phyloP scores from a whole-genome alignment of 1,284 basidiomycete genomes.

The Caloboletus firmus region DNA sequence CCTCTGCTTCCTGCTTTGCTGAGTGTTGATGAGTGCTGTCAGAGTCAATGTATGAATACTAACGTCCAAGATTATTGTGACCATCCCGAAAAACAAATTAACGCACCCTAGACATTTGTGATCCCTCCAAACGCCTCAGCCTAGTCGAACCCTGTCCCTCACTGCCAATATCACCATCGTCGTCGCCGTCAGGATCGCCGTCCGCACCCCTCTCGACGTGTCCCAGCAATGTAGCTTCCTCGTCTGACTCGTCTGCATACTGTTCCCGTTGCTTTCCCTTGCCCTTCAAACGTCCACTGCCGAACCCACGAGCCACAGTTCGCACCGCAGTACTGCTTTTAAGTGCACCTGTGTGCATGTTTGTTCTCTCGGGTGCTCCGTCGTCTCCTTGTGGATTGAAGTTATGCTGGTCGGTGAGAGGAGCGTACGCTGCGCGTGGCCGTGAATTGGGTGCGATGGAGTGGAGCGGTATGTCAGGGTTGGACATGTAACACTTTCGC shows the following conservation, averaged over 20 bases:
- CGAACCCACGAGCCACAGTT: constrained; percentile 27
- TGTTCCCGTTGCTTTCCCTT: constrained; percentile 48
- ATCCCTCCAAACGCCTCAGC: constrained; percentile 28
- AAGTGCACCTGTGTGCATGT: constrained; percentile 37
- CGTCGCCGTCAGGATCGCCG: constrained; percentile 28
- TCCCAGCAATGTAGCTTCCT: constrained; percentile 51
- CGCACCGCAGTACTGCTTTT: constrained; percentile 40
- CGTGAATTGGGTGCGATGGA: constrained; percentile 51
- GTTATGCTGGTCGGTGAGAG: constrained; percentile 41
- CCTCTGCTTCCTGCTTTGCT: constrained; percentile 31
- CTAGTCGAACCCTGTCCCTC: constrained; percentile 30
- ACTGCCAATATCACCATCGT: constrained; percentile 22
- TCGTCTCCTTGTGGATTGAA: constrained; percentile 28
- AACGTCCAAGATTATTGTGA: not conserved
- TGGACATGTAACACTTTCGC: constrained; percentile 28
- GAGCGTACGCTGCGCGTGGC: constrained; percentile 47
- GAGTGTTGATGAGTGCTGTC: constrained; percentile 36
- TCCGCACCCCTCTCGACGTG: constrained; percentile 29
- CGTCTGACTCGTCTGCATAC: constrained; percentile 62
- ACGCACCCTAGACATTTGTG: constrained; percentile 27
- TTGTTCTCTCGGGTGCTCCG: constrained; percentile 19
- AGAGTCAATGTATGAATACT: constrained; percentile 1
- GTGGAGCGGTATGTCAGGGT: constrained; percentile 68
- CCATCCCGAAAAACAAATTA: not conserved
- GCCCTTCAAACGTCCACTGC: constrained; percentile 29